These are phyloP conservation scores for Ustilago hordei DNA, from an alignment of 1,284 basidiomycete species.

Conservation along the genomic window DNA sequence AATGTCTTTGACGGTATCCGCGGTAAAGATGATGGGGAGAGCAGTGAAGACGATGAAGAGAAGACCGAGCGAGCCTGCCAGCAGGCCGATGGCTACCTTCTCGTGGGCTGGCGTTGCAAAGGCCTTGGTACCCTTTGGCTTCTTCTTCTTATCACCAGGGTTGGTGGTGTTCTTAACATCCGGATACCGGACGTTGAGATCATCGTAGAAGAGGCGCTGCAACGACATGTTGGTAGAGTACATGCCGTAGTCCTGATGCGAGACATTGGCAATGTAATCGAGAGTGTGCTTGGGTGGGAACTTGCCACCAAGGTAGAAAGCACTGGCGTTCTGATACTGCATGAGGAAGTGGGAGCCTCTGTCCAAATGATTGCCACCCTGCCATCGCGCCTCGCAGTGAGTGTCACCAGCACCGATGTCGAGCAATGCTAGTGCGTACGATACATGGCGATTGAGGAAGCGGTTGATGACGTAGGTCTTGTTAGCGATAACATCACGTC, in stretches of 20 bases:
- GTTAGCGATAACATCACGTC: slow-evolving; percentile 35
- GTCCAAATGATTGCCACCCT: slow-evolving; percentile 65
- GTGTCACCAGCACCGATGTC: slow-evolving; percentile 53
- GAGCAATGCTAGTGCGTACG: slow-evolving; percentile 55
- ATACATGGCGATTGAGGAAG: slow-evolving; percentile 50
- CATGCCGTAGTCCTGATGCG: slow-evolving; percentile 60
- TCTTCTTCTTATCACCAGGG: slow-evolving; percentile 50
- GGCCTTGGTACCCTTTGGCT: slow-evolving; percentile 38
- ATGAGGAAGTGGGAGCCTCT: slow-evolving; percentile 43
- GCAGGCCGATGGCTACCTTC: slow-evolving; percentile 58
- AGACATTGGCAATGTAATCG: slow-evolving; percentile 48
- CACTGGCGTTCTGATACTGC: slow-evolving; percentile 44
- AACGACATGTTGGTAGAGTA: slow-evolving; percentile 47
- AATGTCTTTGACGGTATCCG: slow-evolving; percentile 46
- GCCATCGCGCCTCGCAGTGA: slow-evolving; percentile 53
- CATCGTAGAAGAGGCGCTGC: slow-evolving; percentile 48
- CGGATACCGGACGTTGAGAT: slow-evolving; percentile 35
- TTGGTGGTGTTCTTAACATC: slow-evolving; percentile 51
- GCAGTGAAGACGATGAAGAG: slow-evolving; percentile 51
- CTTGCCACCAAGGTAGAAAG: slow-evolving; percentile 36
- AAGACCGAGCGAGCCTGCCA: slow-evolving; percentile 51
- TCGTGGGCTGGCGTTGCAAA: slow-evolving; percentile 65
- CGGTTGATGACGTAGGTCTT: slow-evolving; percentile 51
- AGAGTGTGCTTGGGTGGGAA: slow-evolving; percentile 53
- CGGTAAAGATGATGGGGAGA: slow-evolving; percentile 62